Base-by-base conservation (phyloP, 257 asterid genomes). In the Vinca minor region DNA sequence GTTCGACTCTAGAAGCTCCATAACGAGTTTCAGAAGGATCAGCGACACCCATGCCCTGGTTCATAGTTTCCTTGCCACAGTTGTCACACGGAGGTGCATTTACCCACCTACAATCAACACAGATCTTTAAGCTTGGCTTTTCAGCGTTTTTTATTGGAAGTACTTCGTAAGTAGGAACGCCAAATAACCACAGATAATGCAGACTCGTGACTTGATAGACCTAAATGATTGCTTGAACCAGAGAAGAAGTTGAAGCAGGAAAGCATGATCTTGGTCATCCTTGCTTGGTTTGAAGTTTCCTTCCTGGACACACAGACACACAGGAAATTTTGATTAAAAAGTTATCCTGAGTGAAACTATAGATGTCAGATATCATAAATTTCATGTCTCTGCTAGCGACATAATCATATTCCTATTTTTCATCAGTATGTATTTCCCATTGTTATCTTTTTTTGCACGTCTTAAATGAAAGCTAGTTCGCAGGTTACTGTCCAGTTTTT, bases 181-280 rank as follows among this genome's bases (percentile, higher is more conserved):
- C n/a, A n/a, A n/a, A n/a, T n/a, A n/a, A n/a, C n/a, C n/a, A n/a
- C n/a, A n/a, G n/a, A n/a, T n/a, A n/a, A n/a, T n/a, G n/a, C n/a
- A n/a, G n/a, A n/a, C n/a, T 35, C 57, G 68, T 63, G 46, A 62
- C 20, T 48, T 61, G 26, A 66, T 54, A 64, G 60, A 88, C 98
- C 95, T 80, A 87, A 92, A 92, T 79, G 98, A 83, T 71, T 88
- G 96, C 79, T 92, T 92, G 78, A 92, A 92, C 98, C 98, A 92
- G 85, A 85, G 85, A 70, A 92, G 91, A 77, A 92, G 80, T 87
- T 92, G 98, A 82, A 88, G 72, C 68, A 88, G 86, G 85, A 92
- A 89, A 11, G 95, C 89, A 68, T 89, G 88, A 68, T 87, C 88
- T 62, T 77, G 80, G 77, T 92, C 95, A 73, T 69, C 79, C 80